phyloP scores from a whole-genome alignment of 2,329 filamentous ascomycete species.

The Venturia asperata region DNA sequence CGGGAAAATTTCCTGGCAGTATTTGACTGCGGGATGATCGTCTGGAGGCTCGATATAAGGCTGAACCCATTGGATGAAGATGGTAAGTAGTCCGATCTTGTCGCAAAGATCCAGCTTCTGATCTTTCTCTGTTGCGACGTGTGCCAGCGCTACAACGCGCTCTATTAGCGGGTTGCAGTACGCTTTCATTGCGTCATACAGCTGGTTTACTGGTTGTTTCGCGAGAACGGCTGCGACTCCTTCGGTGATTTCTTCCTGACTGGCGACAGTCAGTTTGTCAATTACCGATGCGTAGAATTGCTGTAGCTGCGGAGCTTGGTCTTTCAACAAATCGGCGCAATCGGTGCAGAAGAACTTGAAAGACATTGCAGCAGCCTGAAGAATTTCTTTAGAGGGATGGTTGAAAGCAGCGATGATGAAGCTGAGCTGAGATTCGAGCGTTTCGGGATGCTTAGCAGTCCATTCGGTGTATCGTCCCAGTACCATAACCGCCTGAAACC shows the following conservation, averaged over 20 bases:
- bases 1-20: constrained; percentile 90
- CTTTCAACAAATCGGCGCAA: constrained; percentile 78
- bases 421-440: constrained; percentile 83
- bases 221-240: constrained; percentile 89
- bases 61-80: constrained; percentile 72
- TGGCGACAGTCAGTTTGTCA: constrained; percentile 74
- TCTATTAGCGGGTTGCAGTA: constrained; percentile 89
- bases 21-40: constrained; percentile 86
- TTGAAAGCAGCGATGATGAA: constrained; percentile 94
- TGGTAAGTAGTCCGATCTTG: constrained; percentile 83
- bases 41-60: constrained; percentile 66
- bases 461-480: constrained; percentile 95
- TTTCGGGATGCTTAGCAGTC: constrained; percentile 90
- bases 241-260: constrained; percentile 94
- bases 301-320: constrained; percentile 79
- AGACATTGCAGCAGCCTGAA: constrained; percentile 83
- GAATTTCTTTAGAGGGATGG: constrained; percentile 80
- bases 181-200: constrained; percentile 79
- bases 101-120: constrained; percentile 84
- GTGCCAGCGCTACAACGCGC: constrained; percentile 78
- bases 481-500: constrained; percentile 97
- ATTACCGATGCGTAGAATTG: constrained; percentile 86
- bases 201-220: constrained; percentile 70
- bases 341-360: constrained; percentile 98
- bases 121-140: constrained; percentile 73